These are phyloP conservation scores for Lachancea dasiensis DNA, from an alignment of 805 yeast genomes.

Conservation along the genomic window DNA sequence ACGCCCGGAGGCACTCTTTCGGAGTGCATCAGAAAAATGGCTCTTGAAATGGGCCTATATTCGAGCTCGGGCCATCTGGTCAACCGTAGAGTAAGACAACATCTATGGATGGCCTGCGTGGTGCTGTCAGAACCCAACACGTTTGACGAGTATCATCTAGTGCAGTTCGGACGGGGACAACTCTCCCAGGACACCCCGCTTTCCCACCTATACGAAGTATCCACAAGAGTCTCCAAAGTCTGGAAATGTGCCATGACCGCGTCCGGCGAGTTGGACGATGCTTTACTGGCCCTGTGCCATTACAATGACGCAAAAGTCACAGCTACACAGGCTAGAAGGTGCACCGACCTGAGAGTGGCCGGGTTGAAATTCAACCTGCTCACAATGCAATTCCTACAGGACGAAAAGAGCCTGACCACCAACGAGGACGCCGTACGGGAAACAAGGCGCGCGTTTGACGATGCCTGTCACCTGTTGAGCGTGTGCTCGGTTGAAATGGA, in stretches of 20 bases:
- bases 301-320: neutral
- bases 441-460: neutral
- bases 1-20: neutral
- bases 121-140: conserved; percentile 3
- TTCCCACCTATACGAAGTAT: neutral
- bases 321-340: neutral
- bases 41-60: conserved; percentile 6
- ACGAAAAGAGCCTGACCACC: neutral
- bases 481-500: neutral
- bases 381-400: conserved; percentile 2
- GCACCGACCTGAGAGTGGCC: neutral
- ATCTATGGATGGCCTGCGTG: conserved; percentile 8
- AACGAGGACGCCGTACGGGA: neutral
- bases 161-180: neutral
- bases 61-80: neutral
- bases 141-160: neutral
- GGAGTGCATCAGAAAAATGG: conserved; percentile 2
- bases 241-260: conserved; percentile 1
- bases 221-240: neutral
- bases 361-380: conserved; percentile 1
- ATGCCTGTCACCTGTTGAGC: neutral
- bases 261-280: neutral
- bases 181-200: neutral
- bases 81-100: neutral
- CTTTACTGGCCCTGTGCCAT: neutral